These are phyloP conservation scores for Beta corolliflora DNA, from an alignment of 179 eudicot genomes.

Conservation along the genomic window DNA sequence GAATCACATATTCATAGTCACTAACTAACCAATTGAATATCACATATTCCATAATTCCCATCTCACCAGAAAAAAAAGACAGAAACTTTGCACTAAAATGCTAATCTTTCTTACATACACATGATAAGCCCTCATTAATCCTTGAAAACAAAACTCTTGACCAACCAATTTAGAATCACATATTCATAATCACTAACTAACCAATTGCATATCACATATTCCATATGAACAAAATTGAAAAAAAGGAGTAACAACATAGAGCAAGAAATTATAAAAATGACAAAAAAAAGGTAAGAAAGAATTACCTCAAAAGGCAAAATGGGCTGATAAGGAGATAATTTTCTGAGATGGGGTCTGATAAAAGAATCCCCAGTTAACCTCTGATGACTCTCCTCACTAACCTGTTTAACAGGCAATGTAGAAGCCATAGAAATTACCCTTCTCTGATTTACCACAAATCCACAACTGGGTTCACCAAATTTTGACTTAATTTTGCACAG, in stretches of 20 bases:
- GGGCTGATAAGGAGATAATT: conserved; percentile 90
- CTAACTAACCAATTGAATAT: not conserved
- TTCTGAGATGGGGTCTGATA: conserved; percentile 85
- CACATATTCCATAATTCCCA: not conserved
- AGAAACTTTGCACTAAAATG: not conserved
- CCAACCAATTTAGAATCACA: too few relatives aligned
- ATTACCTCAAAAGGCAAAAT: conserved; percentile 94
- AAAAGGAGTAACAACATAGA: not conserved
- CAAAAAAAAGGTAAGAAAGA: not conserved
- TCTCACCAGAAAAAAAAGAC: not conserved
- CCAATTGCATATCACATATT: not conserved
- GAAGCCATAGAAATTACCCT: conserved; percentile 62
- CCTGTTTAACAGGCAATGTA: conserved; percentile 43
- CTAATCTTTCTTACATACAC: not conserved
- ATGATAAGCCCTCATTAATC: not conserved
- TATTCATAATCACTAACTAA: not conserved
- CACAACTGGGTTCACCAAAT: conserved; percentile 24
- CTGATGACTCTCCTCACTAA: conserved; percentile 39
- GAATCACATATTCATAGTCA: not conserved
- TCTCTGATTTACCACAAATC: conserved; percentile 34
- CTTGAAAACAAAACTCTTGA: not conserved
- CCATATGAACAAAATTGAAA: not conserved
- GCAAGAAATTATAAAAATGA: not conserved
- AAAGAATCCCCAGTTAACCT: conserved; percentile 76
- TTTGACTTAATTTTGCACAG: conserved; percentile 45